These are phyloP conservation scores for Gracilariopsis chorda DNA, from an alignment of 23 red algal genomes.

Conservation along the genomic window DNA sequence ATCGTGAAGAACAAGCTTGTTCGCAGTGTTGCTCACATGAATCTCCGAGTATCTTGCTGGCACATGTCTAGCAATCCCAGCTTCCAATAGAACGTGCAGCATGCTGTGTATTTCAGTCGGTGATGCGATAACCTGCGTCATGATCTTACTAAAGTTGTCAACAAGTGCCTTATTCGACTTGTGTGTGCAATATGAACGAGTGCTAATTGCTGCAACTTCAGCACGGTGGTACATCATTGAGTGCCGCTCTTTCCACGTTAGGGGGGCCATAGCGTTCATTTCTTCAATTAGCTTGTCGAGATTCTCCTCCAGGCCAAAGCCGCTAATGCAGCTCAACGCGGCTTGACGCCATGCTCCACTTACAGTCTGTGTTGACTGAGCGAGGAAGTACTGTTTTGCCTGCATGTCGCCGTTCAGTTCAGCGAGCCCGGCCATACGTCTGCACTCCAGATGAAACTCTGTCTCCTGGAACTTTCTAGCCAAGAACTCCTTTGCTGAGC, in stretches of 20 bases:
- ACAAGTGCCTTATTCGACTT: not conserved
- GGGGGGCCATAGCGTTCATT: slow-evolving; percentile 4
- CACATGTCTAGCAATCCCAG: slow-evolving; percentile 30
- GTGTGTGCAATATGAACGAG: not conserved
- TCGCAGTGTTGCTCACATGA: not conserved
- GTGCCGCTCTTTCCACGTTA: slow-evolving; percentile 22
- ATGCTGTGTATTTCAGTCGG: slow-evolving; percentile 54
- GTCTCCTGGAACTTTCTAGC: not conserved
- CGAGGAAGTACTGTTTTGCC: not conserved
- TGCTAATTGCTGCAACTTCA: not conserved
- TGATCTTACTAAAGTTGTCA: not conserved
- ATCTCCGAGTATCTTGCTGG: not conserved
- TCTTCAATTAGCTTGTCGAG: not conserved
- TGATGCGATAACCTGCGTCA: slow-evolving; percentile 24
- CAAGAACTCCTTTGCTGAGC: not conserved
- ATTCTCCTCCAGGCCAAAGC: slow-evolving; percentile 23
- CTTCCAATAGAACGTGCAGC: slow-evolving; percentile 20
- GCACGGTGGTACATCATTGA: slow-evolving; percentile 5
- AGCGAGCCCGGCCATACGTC: not conserved
- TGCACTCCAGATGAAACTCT: not conserved
- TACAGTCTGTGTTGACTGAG: slow-evolving; percentile 12
- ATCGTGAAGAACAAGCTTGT: not conserved
- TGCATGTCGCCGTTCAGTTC: not conserved
- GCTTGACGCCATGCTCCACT: slow-evolving; percentile 49
- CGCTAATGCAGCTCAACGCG: slow-evolving; percentile 34